Conservation (phyloP, 1,139 yeast genomes). For the Taphrina sp. region DNA sequence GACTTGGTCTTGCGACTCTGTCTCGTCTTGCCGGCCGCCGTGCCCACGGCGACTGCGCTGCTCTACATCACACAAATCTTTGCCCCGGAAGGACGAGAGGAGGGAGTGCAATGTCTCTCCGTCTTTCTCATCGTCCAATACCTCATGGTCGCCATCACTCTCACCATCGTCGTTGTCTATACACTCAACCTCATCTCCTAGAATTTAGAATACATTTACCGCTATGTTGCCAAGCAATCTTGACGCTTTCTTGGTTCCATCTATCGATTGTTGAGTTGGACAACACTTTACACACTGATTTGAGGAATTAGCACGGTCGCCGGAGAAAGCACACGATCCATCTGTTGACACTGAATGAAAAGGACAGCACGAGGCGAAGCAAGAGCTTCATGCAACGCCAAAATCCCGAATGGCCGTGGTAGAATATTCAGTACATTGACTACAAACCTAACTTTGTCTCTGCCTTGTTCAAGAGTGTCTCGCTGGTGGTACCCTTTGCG, state of each 20-base stretch:
- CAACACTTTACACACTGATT: too few relatives aligned
- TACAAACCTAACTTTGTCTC: constrained; percentile 25
- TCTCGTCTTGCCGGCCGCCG: constrained; percentile 69
- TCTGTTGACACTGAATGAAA: not conserved
- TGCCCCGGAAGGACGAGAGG: constrained; percentile 56
- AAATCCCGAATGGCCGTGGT: too few relatives aligned
- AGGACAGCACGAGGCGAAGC: not conserved
- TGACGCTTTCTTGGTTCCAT: too few relatives aligned
- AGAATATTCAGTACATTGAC: too few relatives aligned
- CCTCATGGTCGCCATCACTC: constrained; percentile 55
- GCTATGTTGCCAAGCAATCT: too few relatives aligned
- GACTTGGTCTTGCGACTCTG: constrained; percentile 64
- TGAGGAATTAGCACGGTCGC: too few relatives aligned
- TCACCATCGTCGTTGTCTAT: constrained; percentile 53
- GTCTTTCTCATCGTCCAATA: constrained; percentile 70
- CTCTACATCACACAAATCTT: constrained; percentile 82
- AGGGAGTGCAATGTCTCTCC: constrained; percentile 78
- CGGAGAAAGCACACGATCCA: too few relatives aligned
- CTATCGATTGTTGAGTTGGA: too few relatives aligned
- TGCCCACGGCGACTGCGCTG: constrained; percentile 83
- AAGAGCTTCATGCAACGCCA: too few relatives aligned
- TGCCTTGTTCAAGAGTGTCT: constrained; percentile 13
- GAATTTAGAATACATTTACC: too few relatives aligned
- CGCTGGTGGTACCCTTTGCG: constrained; percentile 18
- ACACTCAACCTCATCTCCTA: constrained; percentile 43